Evolutionary conservation across 805 yeast species (phyloP).

Genomic region (Wickerhamiella brachini): DNA sequence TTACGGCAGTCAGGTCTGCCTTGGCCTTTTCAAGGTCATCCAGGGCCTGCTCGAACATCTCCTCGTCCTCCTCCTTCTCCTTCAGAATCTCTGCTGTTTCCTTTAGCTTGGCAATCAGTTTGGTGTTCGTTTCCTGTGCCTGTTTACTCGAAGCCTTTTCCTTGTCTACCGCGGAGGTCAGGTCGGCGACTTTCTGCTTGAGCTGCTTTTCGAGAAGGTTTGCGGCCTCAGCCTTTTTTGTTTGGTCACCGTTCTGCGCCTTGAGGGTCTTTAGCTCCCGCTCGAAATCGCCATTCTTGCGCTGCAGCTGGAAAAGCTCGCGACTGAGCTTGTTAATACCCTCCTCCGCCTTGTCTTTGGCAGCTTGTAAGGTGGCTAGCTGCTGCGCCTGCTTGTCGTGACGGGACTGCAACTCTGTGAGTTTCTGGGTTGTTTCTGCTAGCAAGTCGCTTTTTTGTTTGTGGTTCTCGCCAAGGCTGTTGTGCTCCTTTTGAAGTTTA

Average conservation of each 20-base stretch:
- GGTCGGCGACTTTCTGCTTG: conserved; percentile 18
- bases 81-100: conserved; percentile 14
- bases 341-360: conserved; percentile 57
- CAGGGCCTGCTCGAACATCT: conserved; percentile 7
- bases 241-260: conserved; percentile 13
- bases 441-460: conserved; percentile 18
- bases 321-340: conserved; percentile 86
- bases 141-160: conserved; percentile 18
- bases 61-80: conserved; percentile 15
- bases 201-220: conserved; percentile 7
- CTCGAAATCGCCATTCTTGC: conserved; percentile 34
- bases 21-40: conserved; percentile 4
- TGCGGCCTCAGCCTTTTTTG: conserved; percentile 15
- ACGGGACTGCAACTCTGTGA: conserved; percentile 22
- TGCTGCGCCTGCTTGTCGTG: conserved; percentile 24
- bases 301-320: conserved; percentile 55
- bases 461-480: conserved; percentile 14
- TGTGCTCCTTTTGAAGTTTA: conserved; percentile 2
- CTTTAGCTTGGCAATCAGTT: conserved; percentile 32
- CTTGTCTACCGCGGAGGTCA: conserved; percentile 18
- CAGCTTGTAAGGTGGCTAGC: conserved; percentile 25
- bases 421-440: conserved; percentile 24
- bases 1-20: neutral
- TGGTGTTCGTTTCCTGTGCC: conserved; percentile 25
- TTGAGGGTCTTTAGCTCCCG: conserved; percentile 7